Percentiles rank a stretch among this genome's conserved stretches.
Conservation (phyloP, 129 eudicot species). For the Ambrosia trifida region DNA sequence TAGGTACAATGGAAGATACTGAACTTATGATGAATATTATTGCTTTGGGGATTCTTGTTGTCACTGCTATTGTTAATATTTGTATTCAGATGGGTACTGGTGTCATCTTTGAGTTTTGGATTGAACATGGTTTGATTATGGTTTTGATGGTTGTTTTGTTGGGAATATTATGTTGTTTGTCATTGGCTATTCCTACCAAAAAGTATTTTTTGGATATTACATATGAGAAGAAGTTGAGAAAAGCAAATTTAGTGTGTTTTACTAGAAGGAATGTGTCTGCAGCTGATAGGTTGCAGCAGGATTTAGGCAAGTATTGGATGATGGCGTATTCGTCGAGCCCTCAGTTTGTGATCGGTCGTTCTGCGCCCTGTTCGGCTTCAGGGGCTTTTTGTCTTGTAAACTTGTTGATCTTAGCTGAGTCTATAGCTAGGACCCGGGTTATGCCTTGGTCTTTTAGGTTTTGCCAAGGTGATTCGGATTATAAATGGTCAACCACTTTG, state of each 20-base stretch:
- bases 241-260: constrained; percentile 43
- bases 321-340: constrained; percentile 64
- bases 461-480: constrained; percentile 50
- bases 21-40: constrained; percentile 57
- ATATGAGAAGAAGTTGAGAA: constrained; percentile 39
- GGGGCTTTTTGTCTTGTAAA: constrained; percentile 56
- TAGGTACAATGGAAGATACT: constrained; percentile 66
- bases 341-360: constrained; percentile 56
- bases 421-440: constrained; percentile 33
- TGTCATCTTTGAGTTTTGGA: constrained; percentile 48
- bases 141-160: constrained; percentile 57
- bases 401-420: constrained; percentile 38
- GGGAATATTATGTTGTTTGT: constrained; percentile 43
- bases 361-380: constrained; percentile 56
- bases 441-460: constrained; percentile 45
- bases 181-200: constrained; percentile 51
- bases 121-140: constrained; percentile 38
- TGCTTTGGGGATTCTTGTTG: constrained; percentile 70
- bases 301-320: constrained; percentile 52
- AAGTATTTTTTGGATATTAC: constrained; percentile 48
- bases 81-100: constrained; percentile 58
- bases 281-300: constrained; percentile 29
- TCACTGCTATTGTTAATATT: constrained; percentile 60
- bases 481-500: constrained; percentile 51
- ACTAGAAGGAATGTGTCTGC: constrained; percentile 12